Base-by-base conservation (phyloP, 2,329 filamentous ascomycete species). In the Colletotrichum sp. region DNA sequence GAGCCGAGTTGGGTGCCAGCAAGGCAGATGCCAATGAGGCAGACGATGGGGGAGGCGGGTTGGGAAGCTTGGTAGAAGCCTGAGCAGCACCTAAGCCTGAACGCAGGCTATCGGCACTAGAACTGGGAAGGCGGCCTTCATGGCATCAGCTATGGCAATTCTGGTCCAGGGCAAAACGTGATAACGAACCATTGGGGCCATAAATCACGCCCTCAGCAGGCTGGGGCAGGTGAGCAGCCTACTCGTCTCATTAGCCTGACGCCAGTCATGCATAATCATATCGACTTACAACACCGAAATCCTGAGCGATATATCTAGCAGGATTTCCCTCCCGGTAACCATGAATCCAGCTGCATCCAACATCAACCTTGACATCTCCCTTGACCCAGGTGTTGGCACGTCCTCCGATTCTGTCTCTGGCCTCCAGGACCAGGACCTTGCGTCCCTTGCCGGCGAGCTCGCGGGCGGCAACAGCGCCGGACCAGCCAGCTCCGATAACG, bases 341-440 rank as follows among this genome's bases (percentile, higher is more conserved):
- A 12, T 76, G 74, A 9, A 76, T 76, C 74, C 74, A 76, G 71
- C 74, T 76, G 30, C 74, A 76, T 39, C 74, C 74, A 8, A 76
- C 43, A 26, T 76, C 74, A 39, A 76, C 60, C 60, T 76, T 76
- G 59, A 73, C 70, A n/a, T 69, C 48, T 36, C 74, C 65, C 48
- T 74, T 76, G 16, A 66, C 48, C 74, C 74, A 76, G 7, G 75
- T 78, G 8, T 64, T 72, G 34, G 68, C 74, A 24, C 73, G 73
- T 43, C 78, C 77, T 36, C 78, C 71, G 55, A 75, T 65, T 32
- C 78, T 70, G 61, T 77, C 61, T 55, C 77, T 69, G 12, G 78
- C 72, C 59, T 78, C 74, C 16, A 77, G 63, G 9, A 78, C 30
- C 28, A 75, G 59, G 21, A 77, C 72, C 18, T 75, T 66, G 34